Base-by-base conservation (phyloP, 108 stramenopile species). In the Skeletonema grethae region DNA sequence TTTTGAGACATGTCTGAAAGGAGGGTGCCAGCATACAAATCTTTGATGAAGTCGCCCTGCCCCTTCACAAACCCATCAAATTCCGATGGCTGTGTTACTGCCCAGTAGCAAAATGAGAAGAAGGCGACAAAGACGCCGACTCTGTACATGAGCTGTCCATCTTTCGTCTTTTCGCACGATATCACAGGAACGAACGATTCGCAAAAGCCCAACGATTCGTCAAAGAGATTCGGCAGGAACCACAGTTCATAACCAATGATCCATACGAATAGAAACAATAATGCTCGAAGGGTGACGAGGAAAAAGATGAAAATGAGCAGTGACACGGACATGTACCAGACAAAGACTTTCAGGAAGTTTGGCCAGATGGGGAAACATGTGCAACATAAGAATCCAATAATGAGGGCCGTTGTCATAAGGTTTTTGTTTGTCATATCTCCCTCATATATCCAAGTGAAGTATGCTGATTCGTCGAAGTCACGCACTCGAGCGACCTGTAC, bases 291-390 rank as follows among this genome's bases (percentile, higher is more conserved):
- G 4, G 90, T 88, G 63, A 97, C 77, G 66, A 99, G 88, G 71
- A 88, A 85, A 67, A 97, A 87, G 74, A 98, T 96, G 80, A 97
- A 93, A 67, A 98, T 86, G 18, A 99, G 86, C 36, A 99, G 70
- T 45, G 95, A 97, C 29, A 99, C 99, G 0, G 97, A 94, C 77
- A 96, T 67, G 84, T 99, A 99, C 99, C 99, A 99, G 32, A 98
- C 92, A 57, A 91, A 96, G 25, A 97, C 96, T 83, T 97, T 97
- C 31, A 98, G 78, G 72, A 97, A 94, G 73, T 88, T 91, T 8
- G 98, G 98, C 98, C 98, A 99, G 61, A 99, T 97, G 29, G 97
- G 97, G 83, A 97, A 97, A 86, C 97, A 97, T 12, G 95, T 97
- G 80, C 97, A 96, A 66, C 86, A 88, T 15, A 99, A 84, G 76